These are phyloP conservation scores for Maudiozyma turicensis DNA, from an alignment of 805 yeast species.

Conservation along the genomic window DNA sequence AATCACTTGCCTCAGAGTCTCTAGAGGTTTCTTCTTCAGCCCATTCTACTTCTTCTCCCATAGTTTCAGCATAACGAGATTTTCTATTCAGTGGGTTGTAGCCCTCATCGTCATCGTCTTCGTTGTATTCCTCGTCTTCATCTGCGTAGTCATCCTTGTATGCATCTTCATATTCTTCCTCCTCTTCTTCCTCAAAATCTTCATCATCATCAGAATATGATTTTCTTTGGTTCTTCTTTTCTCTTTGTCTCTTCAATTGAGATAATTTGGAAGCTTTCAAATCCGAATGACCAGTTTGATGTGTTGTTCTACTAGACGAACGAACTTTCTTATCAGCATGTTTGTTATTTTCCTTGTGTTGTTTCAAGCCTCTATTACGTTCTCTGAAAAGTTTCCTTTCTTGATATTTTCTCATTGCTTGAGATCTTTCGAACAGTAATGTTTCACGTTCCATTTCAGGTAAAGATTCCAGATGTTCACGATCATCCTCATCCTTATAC, in stretches of 20 bases:
- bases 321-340: conserved; percentile 19
- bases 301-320: conserved; percentile 28
- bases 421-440: conserved; percentile 83
- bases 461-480: conserved; percentile 51
- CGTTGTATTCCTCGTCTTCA: conserved; percentile 30
- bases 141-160: conserved; percentile 37
- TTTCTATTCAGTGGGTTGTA: conserved; percentile 29
- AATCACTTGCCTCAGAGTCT: conserved; percentile 47
- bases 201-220: conserved; percentile 35
- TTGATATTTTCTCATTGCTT: conserved; percentile 78
- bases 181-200: conserved; percentile 32
- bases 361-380: conserved; percentile 49
- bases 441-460: conserved; percentile 92
- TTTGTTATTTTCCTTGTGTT: conserved; percentile 22
- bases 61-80: conserved; percentile 32
- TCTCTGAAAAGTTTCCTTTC: conserved; percentile 78
- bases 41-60: conserved; percentile 42
- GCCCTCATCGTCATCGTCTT: conserved; percentile 36
- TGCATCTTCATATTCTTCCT: conserved; percentile 32
- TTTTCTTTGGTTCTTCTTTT: conserved; percentile 42
- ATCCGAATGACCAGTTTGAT: conserved; percentile 33
- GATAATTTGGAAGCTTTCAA: conserved; percentile 46
- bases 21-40: conserved; percentile 36
- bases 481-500: conserved; percentile 74
- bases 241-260: conserved; percentile 69